These are phyloP conservation scores for Neurospora africana DNA, from an alignment of 495 filamentous ascomycete species.

Conservation along the genomic window DNA sequence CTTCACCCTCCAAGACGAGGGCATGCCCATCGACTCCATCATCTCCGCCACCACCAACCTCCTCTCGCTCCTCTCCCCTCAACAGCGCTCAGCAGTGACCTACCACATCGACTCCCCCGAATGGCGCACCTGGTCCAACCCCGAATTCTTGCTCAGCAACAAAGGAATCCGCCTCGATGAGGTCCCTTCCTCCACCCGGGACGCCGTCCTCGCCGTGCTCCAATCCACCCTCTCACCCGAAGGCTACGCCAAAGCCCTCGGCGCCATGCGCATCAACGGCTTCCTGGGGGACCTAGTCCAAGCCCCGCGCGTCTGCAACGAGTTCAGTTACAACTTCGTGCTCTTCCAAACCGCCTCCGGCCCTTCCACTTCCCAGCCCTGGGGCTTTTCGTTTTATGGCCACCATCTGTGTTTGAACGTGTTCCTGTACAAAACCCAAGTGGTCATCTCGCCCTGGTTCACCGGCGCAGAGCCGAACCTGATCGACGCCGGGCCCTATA, in stretches of 20 bases:
- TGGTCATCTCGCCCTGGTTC: slow-evolving; percentile 60
- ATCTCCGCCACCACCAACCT: slow-evolving; percentile 37
- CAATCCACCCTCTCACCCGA: slow-evolving; percentile 49
- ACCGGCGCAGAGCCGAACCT: slow-evolving; percentile 67
- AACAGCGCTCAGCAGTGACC: slow-evolving; percentile 35
- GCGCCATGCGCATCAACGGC: slow-evolving; percentile 65
- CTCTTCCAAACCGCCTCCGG: slow-evolving; percentile 38
- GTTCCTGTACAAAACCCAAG: slow-evolving; percentile 49
- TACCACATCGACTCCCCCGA: slow-evolving; percentile 60
- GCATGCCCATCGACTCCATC: slow-evolving; percentile 46
- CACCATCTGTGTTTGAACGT: slow-evolving; percentile 65
- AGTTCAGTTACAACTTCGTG: slow-evolving; percentile 63
- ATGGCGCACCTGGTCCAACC: slow-evolving; percentile 69
- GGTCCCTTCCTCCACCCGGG: slow-evolving; percentile 28
- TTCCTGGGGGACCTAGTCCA: slow-evolving; percentile 62
- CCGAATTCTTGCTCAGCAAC: slow-evolving; percentile 52
- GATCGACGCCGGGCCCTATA: slow-evolving; percentile 52
- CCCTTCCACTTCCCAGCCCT: slow-evolving; percentile 43
- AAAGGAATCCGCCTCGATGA: slow-evolving; percentile 61
- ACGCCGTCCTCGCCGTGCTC: slow-evolving; percentile 44
- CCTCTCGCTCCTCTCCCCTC: slow-evolving; percentile 31
- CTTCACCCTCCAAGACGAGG: slow-evolving; percentile 51
- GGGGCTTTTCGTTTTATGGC: slow-evolving; percentile 68
- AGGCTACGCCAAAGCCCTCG: slow-evolving; percentile 60
- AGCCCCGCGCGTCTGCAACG: slow-evolving; percentile 54